Percentiles rank a stretch among this genome's conserved stretches.
Evolutionary conservation across 176 grass and related monocot species (phyloP).

Genomic region (Oryza australiensis): DNA sequence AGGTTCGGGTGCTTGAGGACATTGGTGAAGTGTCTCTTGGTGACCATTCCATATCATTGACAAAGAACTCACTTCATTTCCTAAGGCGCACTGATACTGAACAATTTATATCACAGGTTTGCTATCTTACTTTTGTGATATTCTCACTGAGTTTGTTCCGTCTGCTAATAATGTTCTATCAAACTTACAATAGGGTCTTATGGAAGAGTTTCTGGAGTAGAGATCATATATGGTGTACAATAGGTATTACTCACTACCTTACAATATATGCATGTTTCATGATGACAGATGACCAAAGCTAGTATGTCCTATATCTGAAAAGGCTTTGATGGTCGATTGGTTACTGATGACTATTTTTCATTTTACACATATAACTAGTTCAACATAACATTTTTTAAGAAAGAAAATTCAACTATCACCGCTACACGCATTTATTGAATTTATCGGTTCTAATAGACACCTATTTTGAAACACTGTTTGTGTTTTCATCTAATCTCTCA

Average conservation of each 20-base stretch:
- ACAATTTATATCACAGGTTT: constrained; percentile 86
- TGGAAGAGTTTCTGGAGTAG: constrained; percentile 95
- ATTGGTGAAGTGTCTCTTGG: constrained; percentile 93
- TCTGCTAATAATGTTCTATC: constrained; percentile 12
- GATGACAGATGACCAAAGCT: neutral
- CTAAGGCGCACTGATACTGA: constrained; percentile 85
- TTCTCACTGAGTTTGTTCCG: neutral
- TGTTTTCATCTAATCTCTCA: constrained; percentile 10
- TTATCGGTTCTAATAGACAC: neutral
- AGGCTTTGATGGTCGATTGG: neutral
- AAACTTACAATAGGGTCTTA: constrained; percentile 62
- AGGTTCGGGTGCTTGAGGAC: constrained; percentile 77
- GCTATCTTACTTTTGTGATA: neutral
- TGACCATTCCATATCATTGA: constrained; percentile 81
- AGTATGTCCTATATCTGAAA: constrained; percentile 3
- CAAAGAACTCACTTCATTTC: constrained; percentile 92
- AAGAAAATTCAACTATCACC: neutral
- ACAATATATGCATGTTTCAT: neutral
- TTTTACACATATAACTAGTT: constrained; percentile 9
- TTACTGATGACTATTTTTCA: constrained; percentile 15
- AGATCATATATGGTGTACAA: constrained; percentile 38
- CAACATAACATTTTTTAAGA: neutral
- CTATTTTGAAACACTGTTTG: neutral
- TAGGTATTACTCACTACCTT: constrained; percentile 34
- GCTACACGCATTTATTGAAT: neutral